Conservation (phyloP, 2,329 filamentous ascomycete species). For the Neospermospora avenae region DNA sequence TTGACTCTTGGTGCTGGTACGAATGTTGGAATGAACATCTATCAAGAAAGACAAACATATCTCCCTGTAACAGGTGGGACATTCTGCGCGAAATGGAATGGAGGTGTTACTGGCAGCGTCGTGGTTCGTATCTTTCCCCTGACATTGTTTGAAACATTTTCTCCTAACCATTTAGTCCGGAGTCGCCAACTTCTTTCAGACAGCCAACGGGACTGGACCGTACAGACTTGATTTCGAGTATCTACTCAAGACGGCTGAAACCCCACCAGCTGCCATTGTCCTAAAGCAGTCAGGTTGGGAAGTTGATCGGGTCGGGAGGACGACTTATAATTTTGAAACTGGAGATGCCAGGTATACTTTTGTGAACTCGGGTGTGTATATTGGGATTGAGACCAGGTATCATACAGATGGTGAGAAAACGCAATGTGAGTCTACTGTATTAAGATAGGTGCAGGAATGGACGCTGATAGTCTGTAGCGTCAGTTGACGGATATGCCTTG, state of each 20-base stretch:
- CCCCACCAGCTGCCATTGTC: constrained; percentile 6
- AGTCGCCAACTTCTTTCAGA: background rate
- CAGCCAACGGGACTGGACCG: background rate
- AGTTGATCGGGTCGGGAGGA: constrained; percentile 6
- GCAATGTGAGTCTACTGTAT: background rate
- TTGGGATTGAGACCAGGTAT: constrained; percentile 9
- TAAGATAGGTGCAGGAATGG: too few relatives aligned
- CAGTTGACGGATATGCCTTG: too few relatives aligned
- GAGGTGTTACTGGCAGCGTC: background rate
- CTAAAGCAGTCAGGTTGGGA: constrained; percentile 7
- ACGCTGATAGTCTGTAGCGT: too few relatives aligned
- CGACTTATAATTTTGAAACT: constrained; percentile 4
- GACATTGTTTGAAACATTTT: background rate
- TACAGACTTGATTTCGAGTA: constrained; percentile 9
- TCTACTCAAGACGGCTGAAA: constrained; percentile 1
- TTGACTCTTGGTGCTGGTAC: too few relatives aligned
- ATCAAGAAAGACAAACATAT: too few relatives aligned
- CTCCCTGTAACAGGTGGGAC: too few relatives aligned
- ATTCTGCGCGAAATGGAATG: constrained; percentile 10
- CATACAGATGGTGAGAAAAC: background rate
- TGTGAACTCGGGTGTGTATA: constrained; percentile 2
- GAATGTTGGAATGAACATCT: too few relatives aligned
- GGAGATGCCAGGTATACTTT: background rate
- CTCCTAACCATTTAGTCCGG: background rate
- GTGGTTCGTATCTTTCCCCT: background rate